phyloP scores from a whole-genome alignment of 768 basidiomycete genomes.

The Podaxis mareebaensis region DNA sequence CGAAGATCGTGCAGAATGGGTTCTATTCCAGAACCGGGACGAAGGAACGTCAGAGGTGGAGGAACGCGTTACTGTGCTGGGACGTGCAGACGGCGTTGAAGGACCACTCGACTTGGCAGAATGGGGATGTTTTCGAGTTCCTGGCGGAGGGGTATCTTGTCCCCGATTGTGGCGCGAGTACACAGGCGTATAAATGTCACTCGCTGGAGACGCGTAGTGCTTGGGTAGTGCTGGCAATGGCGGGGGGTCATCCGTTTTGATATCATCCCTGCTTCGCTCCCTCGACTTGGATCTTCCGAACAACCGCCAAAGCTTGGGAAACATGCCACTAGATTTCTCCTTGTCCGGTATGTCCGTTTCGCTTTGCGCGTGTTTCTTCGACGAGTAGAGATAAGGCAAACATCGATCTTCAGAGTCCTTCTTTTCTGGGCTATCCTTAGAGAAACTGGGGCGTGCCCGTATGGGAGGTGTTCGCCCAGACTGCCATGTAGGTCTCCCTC shows the following conservation, averaged over 20 bases:
- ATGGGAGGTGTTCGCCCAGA: not conserved
- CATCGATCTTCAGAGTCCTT: constrained; percentile 3
- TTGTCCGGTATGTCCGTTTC: not conserved
- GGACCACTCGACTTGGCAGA: constrained; percentile 6
- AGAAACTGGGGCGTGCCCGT: not conserved
- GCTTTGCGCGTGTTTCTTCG: constrained; percentile 11
- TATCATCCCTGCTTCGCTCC: not conserved
- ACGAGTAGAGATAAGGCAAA: constrained; percentile 3
- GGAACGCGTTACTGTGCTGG: constrained; percentile 53
- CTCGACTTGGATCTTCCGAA: constrained; percentile 10
- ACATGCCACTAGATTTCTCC: constrained; percentile 1
- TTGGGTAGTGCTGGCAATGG: constrained; percentile 11
- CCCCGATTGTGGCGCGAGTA: not conserved
- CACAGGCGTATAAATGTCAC: constrained; percentile 5
- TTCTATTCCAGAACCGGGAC: constrained; percentile 48
- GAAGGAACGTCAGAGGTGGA: constrained; percentile 61
- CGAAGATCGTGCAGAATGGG: constrained; percentile 50
- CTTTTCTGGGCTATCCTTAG: not conserved
- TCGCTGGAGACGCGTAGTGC: not conserved
- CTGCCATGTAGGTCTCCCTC: constrained; percentile 4
- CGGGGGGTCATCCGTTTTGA: constrained; percentile 6
- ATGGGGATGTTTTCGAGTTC: not conserved
- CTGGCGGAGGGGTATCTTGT: not conserved
- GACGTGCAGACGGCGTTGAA: constrained; percentile 24
- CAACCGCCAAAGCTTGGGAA: constrained; percentile 9